Evolutionary conservation across 805 yeast species (phyloP), one percentile per base, ranked within the genome.

Genomic region (Tetrapisispora phaffii): DNA sequence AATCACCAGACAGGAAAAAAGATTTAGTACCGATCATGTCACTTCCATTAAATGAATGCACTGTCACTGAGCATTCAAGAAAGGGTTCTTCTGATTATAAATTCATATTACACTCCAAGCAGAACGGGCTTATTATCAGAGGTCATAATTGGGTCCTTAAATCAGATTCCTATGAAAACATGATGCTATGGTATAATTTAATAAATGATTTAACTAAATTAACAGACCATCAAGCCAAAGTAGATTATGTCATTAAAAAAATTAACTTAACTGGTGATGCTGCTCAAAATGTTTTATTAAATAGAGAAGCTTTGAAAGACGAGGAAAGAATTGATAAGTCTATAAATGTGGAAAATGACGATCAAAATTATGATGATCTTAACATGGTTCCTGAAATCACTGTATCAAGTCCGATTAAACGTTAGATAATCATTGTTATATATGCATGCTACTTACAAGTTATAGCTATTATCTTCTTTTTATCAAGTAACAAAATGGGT

Each of bases 71-170:
- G 53, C 95, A 85, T 66, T 79, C 90, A 12, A 79, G 80, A 59
- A 86, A 82, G 52, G 80, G 23, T 23, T 47, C 52, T 1, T 41
- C 74, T 16, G 77, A 75, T 41, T 80, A 79, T 61, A 88, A 88
- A 67, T 93, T 93, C 66, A 85, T 88, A 10, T 69, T 93, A 50
- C 78, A 76, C 51, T 79, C 88, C 17, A 85, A 84, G 56, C 80
- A 81, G 52, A 77, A 80, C 49, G 94, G 94, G 13, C 67, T 83
- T 47, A 73, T 86, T 51, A 82, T 80, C 50, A 73, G 86, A 56
- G 85, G 87, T 38, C 97, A 89, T 67, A 88, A 88, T 56, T 89
- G 93, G 87, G 94, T 89, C 15, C 90, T 93, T 69, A 75, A 95
- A 52, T 82, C 94, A 15, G 93, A 85, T 57, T 76, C 83, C 39